Evolutionary conservation across 106 monocot species (phyloP), one percentile per base, ranked within the genome.

Genomic region (Dioscorea dumetorum): DNA sequence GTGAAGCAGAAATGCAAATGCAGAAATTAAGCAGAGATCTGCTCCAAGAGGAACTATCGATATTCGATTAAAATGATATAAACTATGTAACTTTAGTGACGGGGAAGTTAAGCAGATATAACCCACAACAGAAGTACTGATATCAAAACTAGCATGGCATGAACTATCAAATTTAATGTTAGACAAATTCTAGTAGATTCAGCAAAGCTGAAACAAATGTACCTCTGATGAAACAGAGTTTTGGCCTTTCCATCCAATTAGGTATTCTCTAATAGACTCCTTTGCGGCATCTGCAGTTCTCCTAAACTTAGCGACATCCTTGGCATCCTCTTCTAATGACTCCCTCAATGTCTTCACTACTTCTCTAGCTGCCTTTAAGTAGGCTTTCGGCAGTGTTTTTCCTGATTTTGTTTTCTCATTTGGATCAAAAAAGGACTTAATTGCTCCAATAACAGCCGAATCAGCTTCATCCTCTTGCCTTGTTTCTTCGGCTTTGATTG

Each of bases 251-350:
- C 97, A 99, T 14, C 80, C 72, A 80, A 58, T 85, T 48, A 99
- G 60, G 71, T 77, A 99, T 61, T 92, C 89, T 63, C 86, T 74
- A 33, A 99, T 99, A 5, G 97, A 88, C 66, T 87, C 92, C 70
- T 87, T 99, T 19, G 97, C 97, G 54, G 90, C 84, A 87, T 99
- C 97, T 34, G 97, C 97, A 50, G 20, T 82, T 64, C 92, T 89
- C 57, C 97, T 84, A 66, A 99, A 92, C 49, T 87, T 91, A 3
- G 78, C 75, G 60, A 90, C 71, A 70, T 97, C 88, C 28, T 81
- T 83, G 2, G 64, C 58, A 72, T 92, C 87, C 67, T 92, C 92
- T 72, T 75, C 78, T 59, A 99, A 68, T 12, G 97, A 99, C 50
- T 87, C 89, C 63, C 87, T 70, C 18, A 97, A 82, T 52, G 84